phyloP scores from a whole-genome alignment of 2,329 filamentous ascomycete genomes.

The Aspergillus uvarum region DNA sequence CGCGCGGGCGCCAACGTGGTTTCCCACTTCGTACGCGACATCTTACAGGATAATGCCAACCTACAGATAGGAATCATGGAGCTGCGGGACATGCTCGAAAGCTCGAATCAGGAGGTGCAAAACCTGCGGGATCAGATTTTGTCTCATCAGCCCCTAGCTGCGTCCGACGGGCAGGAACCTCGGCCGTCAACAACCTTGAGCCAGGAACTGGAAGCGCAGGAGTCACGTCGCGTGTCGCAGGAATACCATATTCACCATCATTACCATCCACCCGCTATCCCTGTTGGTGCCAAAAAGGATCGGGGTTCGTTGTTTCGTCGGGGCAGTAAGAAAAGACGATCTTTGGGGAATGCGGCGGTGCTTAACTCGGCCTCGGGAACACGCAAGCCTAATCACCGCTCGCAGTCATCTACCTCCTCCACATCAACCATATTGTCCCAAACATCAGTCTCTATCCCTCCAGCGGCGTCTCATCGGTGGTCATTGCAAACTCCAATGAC shows the following conservation, averaged over 20 bases:
- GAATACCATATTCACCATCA: constrained; percentile 94
- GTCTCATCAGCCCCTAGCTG: constrained; percentile 68
- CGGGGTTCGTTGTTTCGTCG: constrained; percentile 56
- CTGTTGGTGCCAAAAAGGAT: constrained; percentile 49
- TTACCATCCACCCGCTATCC: constrained; percentile 70
- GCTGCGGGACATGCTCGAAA: constrained; percentile 82
- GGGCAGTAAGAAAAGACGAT: constrained; percentile 67
- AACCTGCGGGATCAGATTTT: constrained; percentile 76
- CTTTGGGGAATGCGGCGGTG: constrained; percentile 58
- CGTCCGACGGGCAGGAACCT: constrained; percentile 20
- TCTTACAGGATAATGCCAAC: constrained; percentile 92
- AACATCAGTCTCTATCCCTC: constrained; percentile 59
- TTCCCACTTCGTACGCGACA: constrained; percentile 94
- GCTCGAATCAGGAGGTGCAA: constrained; percentile 92
- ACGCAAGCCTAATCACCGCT: constrained; percentile 37
- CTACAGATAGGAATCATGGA: constrained; percentile 90
- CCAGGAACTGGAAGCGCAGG: constrained; percentile 65
- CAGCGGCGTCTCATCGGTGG: constrained; percentile 40
- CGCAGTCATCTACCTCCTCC: constrained; percentile 45
- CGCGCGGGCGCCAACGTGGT: constrained; percentile 69
- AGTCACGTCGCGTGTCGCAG: constrained; percentile 57
- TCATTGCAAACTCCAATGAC: constrained; percentile 45
- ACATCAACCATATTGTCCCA: constrained; percentile 63
- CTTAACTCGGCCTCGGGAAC: constrained; percentile 33
- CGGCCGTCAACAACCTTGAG: constrained; percentile 59